Conservation (phyloP, 805 yeast genomes). For the Candida piceae region DNA sequence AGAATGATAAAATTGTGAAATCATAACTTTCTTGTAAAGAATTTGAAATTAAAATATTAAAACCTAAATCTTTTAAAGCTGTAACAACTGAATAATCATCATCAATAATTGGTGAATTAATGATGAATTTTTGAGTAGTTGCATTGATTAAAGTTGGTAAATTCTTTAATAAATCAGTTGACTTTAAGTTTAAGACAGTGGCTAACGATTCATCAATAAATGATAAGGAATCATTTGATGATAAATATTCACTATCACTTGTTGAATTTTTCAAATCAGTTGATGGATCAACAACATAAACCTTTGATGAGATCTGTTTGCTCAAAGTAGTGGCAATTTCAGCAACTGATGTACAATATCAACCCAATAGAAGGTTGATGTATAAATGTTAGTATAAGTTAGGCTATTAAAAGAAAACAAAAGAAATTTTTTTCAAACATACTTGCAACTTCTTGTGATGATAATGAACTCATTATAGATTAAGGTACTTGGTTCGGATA, state of each 20-base stretch:
- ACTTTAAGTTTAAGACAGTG: constrained; percentile 46
- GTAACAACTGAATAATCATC: constrained; percentile 67
- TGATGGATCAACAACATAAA: constrained; percentile 12
- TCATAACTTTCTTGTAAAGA: constrained; percentile 46
- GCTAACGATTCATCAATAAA: constrained; percentile 35
- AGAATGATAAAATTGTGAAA: constrained; percentile 53
- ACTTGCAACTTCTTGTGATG: constrained; percentile 3
- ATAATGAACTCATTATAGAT: too few species aligned
- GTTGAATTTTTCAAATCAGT: not conserved
- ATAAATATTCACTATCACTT: constrained; percentile 15
- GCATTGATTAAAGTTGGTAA: constrained; percentile 49
- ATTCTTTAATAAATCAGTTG: constrained; percentile 48
- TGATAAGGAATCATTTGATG: constrained; percentile 50
- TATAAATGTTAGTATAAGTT: not conserved
- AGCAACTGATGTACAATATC: constrained; percentile 2
- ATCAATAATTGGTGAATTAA: constrained; percentile 53
- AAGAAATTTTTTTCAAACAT: not conserved
- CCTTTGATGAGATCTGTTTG: constrained; percentile 9
- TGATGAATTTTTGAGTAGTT: constrained; percentile 37
- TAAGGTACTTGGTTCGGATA: too few species aligned
- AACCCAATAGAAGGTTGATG: not conserved
- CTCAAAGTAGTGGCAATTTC: constrained; percentile 10
- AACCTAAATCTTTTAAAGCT: constrained; percentile 67
- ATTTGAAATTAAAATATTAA: constrained; percentile 64
- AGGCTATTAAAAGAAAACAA: not conserved